Evolutionary conservation across 495 filamentous ascomycete species (phyloP).

Genomic region (Sabuloglossum arenarium): DNA sequence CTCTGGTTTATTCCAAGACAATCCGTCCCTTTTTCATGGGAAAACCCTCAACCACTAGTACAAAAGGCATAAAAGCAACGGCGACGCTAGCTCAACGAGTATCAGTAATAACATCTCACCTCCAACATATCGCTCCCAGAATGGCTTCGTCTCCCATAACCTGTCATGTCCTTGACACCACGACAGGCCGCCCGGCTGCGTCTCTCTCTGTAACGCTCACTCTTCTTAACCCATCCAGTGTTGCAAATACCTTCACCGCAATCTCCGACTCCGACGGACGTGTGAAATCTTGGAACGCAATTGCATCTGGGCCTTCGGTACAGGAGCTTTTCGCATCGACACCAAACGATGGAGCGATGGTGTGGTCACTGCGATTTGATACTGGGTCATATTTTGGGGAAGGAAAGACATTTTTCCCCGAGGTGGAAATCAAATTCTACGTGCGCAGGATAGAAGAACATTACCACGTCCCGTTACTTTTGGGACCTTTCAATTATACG

Average conservation of each 20-base stretch:
- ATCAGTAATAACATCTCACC: background rate
- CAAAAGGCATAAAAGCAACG: background rate
- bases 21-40: background rate
- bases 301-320: constrained; percentile 21
- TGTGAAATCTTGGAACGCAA: constrained; percentile 53
- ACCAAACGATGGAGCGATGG: constrained; percentile 18
- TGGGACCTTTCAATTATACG: constrained; percentile 81
- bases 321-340: constrained; percentile 30
- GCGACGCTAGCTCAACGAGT: background rate
- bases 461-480: constrained; percentile 80
- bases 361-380: constrained; percentile 62
- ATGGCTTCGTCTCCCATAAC: constrained; percentile 26
- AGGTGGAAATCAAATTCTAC: constrained; percentile 72
- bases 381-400: constrained; percentile 57
- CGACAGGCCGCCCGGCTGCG: constrained; percentile 33
- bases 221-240: constrained; percentile 16
- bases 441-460: constrained; percentile 47
- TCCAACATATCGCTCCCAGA: background rate
- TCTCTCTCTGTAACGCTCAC: constrained; percentile 34
- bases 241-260: constrained; percentile 32
- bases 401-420: constrained; percentile 66
- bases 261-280: constrained; percentile 74
- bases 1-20: too few relatives aligned
- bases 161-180: constrained; percentile 42
- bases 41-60: background rate